Evolutionary conservation across 2,329 filamentous ascomycete species (phyloP), one percentile per base, ranked within the genome.

Genomic region (Orbilia brochopaga): DNA sequence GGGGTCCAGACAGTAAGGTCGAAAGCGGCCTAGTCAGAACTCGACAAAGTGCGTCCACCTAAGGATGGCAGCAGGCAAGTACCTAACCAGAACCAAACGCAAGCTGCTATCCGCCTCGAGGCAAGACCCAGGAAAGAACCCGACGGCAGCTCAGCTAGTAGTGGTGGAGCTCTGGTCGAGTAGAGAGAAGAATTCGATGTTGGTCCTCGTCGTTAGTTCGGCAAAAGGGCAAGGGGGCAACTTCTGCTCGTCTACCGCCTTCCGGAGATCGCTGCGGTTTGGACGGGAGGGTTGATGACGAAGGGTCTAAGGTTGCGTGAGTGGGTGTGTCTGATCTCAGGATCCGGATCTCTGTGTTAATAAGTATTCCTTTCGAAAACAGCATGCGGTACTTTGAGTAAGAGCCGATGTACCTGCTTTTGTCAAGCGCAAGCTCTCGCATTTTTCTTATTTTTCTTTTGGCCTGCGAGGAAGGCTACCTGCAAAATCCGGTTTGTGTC

Each of bases 401-500:
- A 15, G n/a, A 4, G n/a, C 37, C 15, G 37, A 17, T 6, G 66
- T 72, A 61, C 67, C 60, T 72, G 67, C 60, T 72, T 72, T 52
- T 60, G 61, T 61, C 50, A 48, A 50, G 48, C 48, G 57, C 50
- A 48, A 50, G 48, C 48, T 27, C 56, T 73, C 55, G 52, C 59
- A 59, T 44, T 63, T 53, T 52, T 44, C 51, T 27, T 63, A 50
- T 54, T 35, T 53, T 24, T 37, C 13, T 37, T 37, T 37, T 37
- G 35, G 50, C 21, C 27, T 56, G 32, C 8, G 40, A 24, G 55
- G 76, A 76, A 5, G 44, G 15, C 8, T 15, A 58, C 59, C 53
- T 78, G 75, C 46, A 77, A 78, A 21, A 77, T 75, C 27, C 77
- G 77, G 63, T 76, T 75, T 23, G 76, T 59, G 35, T 54, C 73